Percentiles rank a stretch among this genome's conserved stretches.
Evolutionary conservation across 768 basidiomycete genomes (phyloP).

Genomic region (Hericium erinaceus): DNA sequence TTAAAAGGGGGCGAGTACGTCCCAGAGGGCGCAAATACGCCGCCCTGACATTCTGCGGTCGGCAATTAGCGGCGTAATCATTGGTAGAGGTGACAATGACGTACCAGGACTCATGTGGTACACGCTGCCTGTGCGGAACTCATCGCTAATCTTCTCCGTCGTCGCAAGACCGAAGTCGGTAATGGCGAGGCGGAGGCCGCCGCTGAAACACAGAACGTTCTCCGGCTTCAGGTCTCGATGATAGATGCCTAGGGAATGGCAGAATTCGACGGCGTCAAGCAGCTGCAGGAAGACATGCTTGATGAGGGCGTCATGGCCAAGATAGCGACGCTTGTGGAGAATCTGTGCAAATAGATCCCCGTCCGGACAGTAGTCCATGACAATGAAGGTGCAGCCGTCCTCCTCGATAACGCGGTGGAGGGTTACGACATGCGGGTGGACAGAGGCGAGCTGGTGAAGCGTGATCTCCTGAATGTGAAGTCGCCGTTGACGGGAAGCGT

Average conservation of each 20-base stretch:
- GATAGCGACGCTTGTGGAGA: conserved; percentile 62
- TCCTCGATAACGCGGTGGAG: conserved; percentile 87
- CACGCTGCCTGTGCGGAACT: conserved; percentile 94
- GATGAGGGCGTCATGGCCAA: conserved; percentile 79
- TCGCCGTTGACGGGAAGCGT: conserved; percentile 47
- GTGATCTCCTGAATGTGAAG: conserved; percentile 84
- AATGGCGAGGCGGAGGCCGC: conserved; percentile 69
- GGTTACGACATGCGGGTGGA: conserved; percentile 76
- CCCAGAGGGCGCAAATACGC: conserved; percentile 49
- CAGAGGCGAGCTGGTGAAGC: conserved; percentile 66
- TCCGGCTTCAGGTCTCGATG: conserved; percentile 98
- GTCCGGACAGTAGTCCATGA: conserved; percentile 89
- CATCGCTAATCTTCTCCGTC: conserved; percentile 72
- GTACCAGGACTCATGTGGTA: conserved; percentile 95
- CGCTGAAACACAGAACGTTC: conserved; percentile 80
- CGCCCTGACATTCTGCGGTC: conserved; percentile 77
- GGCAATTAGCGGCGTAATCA: conserved; percentile 14
- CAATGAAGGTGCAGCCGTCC: conserved; percentile 70
- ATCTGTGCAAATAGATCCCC: conserved; percentile 94
- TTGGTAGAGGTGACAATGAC: conserved; percentile 18
- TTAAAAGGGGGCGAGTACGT: conserved; percentile 82
- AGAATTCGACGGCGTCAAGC: conserved; percentile 87
- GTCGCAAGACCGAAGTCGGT: conserved; percentile 96
- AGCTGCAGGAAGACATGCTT: conserved; percentile 89
- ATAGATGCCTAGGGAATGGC: conserved; percentile 85